Base-by-base conservation (phyloP, 148 eudicot genomes). In the Euryodendron excelsum region DNA sequence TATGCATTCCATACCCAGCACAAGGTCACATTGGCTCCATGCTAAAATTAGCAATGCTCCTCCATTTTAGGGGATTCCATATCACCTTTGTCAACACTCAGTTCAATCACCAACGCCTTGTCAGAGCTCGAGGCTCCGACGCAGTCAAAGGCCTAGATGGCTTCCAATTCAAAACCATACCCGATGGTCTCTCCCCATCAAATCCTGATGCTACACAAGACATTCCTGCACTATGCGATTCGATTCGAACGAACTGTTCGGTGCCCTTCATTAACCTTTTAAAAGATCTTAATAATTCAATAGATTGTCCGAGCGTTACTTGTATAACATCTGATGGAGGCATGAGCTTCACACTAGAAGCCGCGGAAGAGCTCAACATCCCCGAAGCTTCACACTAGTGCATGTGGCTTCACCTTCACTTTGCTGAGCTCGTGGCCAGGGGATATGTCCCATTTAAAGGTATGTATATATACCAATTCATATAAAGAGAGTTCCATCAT, bases 1-100 rank as follows among this genome's bases (percentile, higher is more conserved):
- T 89, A 20, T 87, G 87, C 69, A 58, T 89, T 23, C 89, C 92
- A 48, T 85, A 66, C 39, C 90, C 92, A 23, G 84, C 90, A 11
- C 89, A 89, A 78, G 92, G 92, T 76, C 92, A 89, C 78, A 78
- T 90, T 15, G 84, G 58, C 76, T 88, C 90, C 3, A 86, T 90
- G 89, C 80, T 87, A 10, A 81, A 86, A 80, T 63, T 90, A 58
- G 88, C 89, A 17, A 86, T 80, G 58, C 82, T 90, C 58, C 85
- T 90, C 11, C 89, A 90, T 72, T 55, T 63, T 55, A 73, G 68
- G 8, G 87, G 89, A 81, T 90, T 88, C 71, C 73, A 74, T n/a
- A n/a, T n/a, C n/a, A n/a, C n/a, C n/a, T n/a, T n/a, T n/a, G n/a
- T n/a, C n/a, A n/a, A n/a, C n/a, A 81, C 86, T 27, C 77, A 76